Evolutionary conservation across 2,329 filamentous ascomycete species (phyloP).

Genomic region (Diaporthe aspalathi): DNA sequence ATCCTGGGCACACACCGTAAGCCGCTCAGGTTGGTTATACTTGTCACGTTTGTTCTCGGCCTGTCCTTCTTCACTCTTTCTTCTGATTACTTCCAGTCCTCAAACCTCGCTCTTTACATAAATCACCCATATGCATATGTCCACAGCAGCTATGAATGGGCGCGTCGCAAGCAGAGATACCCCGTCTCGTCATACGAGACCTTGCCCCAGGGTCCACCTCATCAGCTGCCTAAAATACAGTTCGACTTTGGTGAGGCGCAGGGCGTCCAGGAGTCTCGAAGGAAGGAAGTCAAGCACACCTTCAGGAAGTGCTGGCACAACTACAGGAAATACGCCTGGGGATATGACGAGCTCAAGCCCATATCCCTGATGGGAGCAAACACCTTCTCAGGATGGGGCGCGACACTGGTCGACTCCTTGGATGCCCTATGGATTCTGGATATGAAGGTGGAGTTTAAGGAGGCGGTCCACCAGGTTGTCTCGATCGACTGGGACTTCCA

Average conservation of each 20-base stretch:
- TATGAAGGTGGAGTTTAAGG: constrained; percentile 64
- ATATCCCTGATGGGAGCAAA: constrained; percentile 59
- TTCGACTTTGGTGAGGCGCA: constrained; percentile 45
- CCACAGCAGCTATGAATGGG: constrained; percentile 48
- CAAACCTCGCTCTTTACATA: constrained; percentile 20
- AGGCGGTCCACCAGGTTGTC: constrained; percentile 61
- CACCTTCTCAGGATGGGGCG: constrained; percentile 66
- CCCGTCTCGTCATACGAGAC: constrained; percentile 40
- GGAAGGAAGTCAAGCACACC: constrained; percentile 52
- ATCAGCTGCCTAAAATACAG: constrained; percentile 57
- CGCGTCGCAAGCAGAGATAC: constrained; percentile 41
- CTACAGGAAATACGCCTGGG: constrained; percentile 67
- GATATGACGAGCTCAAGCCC: constrained; percentile 66
- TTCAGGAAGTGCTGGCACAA: constrained; percentile 61
- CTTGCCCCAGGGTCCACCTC: constrained; percentile 51
- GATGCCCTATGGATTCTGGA: constrained; percentile 72
- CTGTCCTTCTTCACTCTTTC: constrained; percentile 39
- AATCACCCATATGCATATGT: constrained; percentile 41
- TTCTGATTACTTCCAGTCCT: constrained; percentile 40
- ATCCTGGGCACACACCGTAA: constrained; percentile 33
- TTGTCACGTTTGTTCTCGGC: constrained; percentile 35
- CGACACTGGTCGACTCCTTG: constrained; percentile 69
- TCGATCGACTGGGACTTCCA: constrained; percentile 66
- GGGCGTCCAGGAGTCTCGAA: constrained; percentile 50
- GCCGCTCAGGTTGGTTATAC: constrained; percentile 29